Evolutionary conservation across 805 yeast species (phyloP), one percentile per base, ranked within the genome.

Genomic region (Teunomyces aglyptinius): DNA sequence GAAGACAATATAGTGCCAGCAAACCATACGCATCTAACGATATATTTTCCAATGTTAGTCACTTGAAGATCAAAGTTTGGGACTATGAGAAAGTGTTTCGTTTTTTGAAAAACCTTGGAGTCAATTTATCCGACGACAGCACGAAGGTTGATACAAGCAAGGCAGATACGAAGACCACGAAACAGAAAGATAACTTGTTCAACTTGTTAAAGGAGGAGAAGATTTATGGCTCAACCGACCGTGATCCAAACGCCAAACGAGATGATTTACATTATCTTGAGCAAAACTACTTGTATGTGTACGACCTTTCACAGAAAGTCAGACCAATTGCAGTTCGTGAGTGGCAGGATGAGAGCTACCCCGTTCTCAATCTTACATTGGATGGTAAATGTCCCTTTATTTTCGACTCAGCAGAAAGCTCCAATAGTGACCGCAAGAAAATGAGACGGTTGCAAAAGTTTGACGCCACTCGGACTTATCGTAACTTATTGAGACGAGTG

Each of bases 201-300:
- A 80, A 84, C 41, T 72, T 92, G 51, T 75, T 92, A 56, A 82
- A 83, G 52, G 90, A 89, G 59, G 99, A 94, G 60, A 88, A 88
- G 58, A 67, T 88, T 11, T 83, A 81, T 61, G 97, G 97, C 10
- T 86, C 96, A 0, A 78, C 85, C 31, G 97, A 91, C 63, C 79
- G 96, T 53, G 97, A 91, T 62, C 94, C 95, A 10, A 78, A 75
- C 51, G 94, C 95, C 2, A 82, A 78, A 53, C 74, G 96, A 47
- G 96, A 88, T 56, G 97, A 92, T 61, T 79, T 86, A 57, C 83
- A 85, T 59, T 87, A 87, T 62, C 88, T 94, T 64, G 83, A 82
- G 43, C 82, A 84, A 32, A 68, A 70, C 45, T 89, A 83, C 64
- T 70, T 89, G 22, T 83, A 85, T 53, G 84, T 89, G 32, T 92